Base-by-base conservation (phyloP, 106 monocot species). In the Amphibolis antarctica region DNA sequence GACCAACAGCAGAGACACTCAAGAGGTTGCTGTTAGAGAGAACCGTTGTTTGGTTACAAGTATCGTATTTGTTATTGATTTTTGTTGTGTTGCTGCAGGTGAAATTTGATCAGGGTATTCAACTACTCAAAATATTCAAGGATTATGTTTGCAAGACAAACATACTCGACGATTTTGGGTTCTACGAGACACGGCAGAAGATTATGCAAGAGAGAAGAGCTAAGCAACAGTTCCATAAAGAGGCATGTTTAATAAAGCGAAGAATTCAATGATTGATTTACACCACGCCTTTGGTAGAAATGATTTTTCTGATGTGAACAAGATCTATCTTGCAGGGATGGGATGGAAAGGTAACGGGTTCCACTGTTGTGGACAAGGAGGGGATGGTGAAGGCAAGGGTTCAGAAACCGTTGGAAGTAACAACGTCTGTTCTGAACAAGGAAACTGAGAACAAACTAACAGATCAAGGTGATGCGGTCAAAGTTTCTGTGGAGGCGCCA, bases 1-100 rank as follows among this genome's bases (percentile, higher is more conserved):
- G 52, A 94, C 93, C 19, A 89, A 89, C 55, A 94, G 89, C 51
- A 76, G 89, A 72, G 94, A 94, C 69, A 86, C 94, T 1, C 94
- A 89, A 65, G 94, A 94, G 89, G 94, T 86, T 56, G 45, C 1
- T 27, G 28, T 17, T 52, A n/a, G n/a, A 6, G n/a, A 21, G 0
- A 2, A 63, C 3, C 21, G 1, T 21, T 14, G 10, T 17, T 44
- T 55, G 43, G 6, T 43, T 56, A 5, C 31, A n/a, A 10, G 0
- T 46, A 31, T 19, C 22, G 19, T 19, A 53, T 25, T 44, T 53
- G 9, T 60, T 70, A 10, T 26, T 22, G 0, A 21, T 63, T 29
- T 12, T 12, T 31, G 17, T 17, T 17, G 3, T 28, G 19, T 12
- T 15, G 21, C 17, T n/a, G 36, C 66, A 87, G 86, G 72, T 87